Percentiles rank a stretch among this genome's conserved stretches.
phyloP scores from a whole-genome alignment of 2,329 filamentous ascomycete genomes.

The Zelopaecilomyces penicillatus region DNA sequence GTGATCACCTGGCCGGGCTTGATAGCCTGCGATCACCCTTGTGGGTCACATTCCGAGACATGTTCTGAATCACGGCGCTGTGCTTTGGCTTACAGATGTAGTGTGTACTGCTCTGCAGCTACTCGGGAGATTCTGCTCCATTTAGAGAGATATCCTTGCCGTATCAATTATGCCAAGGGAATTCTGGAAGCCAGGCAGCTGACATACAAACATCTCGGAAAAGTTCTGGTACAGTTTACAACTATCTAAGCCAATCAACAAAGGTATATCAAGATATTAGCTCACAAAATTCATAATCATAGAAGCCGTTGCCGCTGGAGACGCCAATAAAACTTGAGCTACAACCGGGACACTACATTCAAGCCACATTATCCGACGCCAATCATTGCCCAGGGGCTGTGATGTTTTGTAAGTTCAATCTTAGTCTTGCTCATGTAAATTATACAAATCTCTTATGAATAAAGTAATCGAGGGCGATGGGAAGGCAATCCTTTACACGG shows the following conservation, averaged over 20 bases:
- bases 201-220: conserved; percentile 68
- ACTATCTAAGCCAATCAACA: too few relatives aligned
- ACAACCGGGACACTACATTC: conserved; percentile 56
- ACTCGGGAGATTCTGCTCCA: conserved; percentile 74
- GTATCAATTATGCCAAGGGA: conserved; percentile 72
- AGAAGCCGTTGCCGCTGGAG: conserved; percentile 75
- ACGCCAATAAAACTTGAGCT: conserved; percentile 73
- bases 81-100: conserved; percentile 14
- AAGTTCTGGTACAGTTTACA: conserved; percentile 46
- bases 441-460: not conserved
- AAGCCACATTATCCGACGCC: conserved; percentile 79
- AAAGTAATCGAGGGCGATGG: conserved; percentile 63
- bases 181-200: conserved; percentile 66
- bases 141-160: conserved; percentile 69
- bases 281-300: not conserved
- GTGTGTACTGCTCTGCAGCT: conserved; percentile 79
- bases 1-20: conserved; percentile 76
- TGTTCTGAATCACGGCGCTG: not conserved
- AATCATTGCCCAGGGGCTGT: conserved; percentile 88
- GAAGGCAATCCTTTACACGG: conserved; percentile 76
- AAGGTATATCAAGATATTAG: too few relatives aligned
- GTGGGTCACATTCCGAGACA: conserved; percentile 24
- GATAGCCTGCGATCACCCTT: conserved; percentile 71
- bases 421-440: not conserved
- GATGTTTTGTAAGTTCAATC: conserved; percentile 60